Evolutionary conservation across 352 stramenopile species (phyloP), one percentile per base, ranked within the genome.

Genomic region (Pythium catenulatum): DNA sequence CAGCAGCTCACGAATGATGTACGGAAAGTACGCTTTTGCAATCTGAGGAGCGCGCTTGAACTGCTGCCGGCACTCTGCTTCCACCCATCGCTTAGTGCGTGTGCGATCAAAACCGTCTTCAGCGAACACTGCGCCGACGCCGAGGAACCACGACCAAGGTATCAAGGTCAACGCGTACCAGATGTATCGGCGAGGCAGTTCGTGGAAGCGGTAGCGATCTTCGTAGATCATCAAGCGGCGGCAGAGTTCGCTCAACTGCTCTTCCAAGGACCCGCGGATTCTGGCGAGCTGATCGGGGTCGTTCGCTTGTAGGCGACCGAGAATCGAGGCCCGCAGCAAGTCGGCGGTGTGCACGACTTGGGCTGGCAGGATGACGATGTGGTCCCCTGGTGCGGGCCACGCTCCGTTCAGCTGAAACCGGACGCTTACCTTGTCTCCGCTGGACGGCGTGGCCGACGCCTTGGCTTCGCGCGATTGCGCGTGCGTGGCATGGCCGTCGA

Each of bases 1-100:
- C n/a, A 95, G 69, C n/a, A 95, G 43, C 37, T 95, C 90, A 3
- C 83, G 79, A 61, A 95, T 90, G 56, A 95, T 93, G 61, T 91
- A 92, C 6, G 83, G 39, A 48, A 95, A 95, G 46, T 78, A 86
- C 39, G 87, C 88, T 25, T 80, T 89, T 6, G 88, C 83, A 4
- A 74, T 69, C 5, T 48, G 30, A 2, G 92, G 66, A 7, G 90
- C 88, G 0, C 61, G 87, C 1, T 83, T 79, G 78, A 84, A 95
- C 27, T 88, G 86, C 3, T 85, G 83, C 72, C 93, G 85, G 66
- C 88, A 94, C 48, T 95, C 92, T n/a, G n/a, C 3, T 94, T 83
- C 88, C 86, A 93, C 1, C 75, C 52, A 27, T 92, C 85, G n/a
- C n/a, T n/a, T n/a, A n/a, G n/a, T n/a, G n/a, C n/a, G n/a, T n/a